These are phyloP conservation scores for Decorospora gaudefroyi DNA, from an alignment of 2,329 filamentous ascomycete genomes.

Conservation along the genomic window DNA sequence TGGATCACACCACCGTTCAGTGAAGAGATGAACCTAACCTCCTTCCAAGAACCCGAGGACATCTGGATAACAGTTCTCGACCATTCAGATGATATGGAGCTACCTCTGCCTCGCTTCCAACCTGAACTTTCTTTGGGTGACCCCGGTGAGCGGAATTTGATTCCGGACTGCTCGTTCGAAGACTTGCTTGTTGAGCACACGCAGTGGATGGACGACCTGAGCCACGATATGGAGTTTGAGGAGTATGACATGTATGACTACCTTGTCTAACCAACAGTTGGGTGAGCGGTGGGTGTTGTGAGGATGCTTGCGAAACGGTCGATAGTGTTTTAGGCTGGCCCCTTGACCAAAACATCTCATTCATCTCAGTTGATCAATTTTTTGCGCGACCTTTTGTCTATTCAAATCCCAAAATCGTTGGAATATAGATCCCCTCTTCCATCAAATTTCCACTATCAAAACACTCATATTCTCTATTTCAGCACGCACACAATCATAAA, in stretches of 20 bases:
- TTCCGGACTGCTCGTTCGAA: slow-evolving; percentile 3
- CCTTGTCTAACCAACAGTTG: slow-evolving; percentile 1
- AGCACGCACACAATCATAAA: too few species aligned
- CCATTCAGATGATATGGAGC: neutral
- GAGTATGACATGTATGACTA: neutral
- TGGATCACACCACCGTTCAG: neutral
- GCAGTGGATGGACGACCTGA: slow-evolving; percentile 13
- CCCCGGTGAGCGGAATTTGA: neutral
- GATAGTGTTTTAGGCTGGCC: neutral
- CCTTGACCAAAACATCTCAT: neutral
- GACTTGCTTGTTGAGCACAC: slow-evolving; percentile 7
- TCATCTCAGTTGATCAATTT: too few species aligned
- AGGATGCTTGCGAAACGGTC: neutral
- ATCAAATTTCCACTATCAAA: too few species aligned
- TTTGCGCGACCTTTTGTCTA: too few species aligned
- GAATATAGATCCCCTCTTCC: too few species aligned
- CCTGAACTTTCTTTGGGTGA: neutral
- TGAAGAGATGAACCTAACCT: neutral
- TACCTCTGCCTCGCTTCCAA: neutral
- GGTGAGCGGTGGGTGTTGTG: neutral
- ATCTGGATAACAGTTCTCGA: neutral
- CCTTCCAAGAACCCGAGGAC: too few species aligned
- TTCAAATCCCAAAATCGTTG: too few species aligned
- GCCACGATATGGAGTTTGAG: neutral
- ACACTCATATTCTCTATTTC: too few species aligned